Base-by-base conservation (phyloP, 2,329 filamentous ascomycete species). In the Zalaria sp. region DNA sequence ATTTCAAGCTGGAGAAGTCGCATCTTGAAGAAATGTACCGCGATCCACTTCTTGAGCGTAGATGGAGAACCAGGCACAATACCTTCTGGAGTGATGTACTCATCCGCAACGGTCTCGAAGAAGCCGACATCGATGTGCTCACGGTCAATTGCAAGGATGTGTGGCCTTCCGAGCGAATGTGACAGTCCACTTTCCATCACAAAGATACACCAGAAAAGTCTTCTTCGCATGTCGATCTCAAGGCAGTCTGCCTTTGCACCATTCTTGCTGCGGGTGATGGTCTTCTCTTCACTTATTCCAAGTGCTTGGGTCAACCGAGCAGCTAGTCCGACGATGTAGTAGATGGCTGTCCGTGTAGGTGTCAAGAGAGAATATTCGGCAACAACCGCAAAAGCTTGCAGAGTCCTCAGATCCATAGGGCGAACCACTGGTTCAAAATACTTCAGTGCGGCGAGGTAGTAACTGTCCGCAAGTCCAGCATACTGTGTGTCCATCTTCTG, bases 11-110 rank as follows among this genome's bases (percentile, higher is more conserved):
- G 88, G 8, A 88, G 67, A 44, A 93, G 62, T 42, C 86, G 74
- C 85, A 95, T 93, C 56, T 84, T 89, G 66, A 87, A 87, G 53
- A 93, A 91, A 58, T 98, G 89, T 46, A 95, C 87, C 2, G 86
- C 81, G 26, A 93, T 79, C 52, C 84, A 76, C 59, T 98, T 98
- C 56, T 83, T 85, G 50, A 88, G 72, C 32, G 83, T 85, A 2
- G 75, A 71, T 37, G 80, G 81, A 1, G 80, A 83, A 7, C 67
- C 71, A 0, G 79, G 72, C 25, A 77, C 65, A 43, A 95, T 81
- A 3, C 86, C 88, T 29, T 80, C 69, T 2, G 75, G 68, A 1
- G 81, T 88, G 51, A 98, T 95, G 58, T 81, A 81, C 39, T 79
- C 72, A 61, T 98, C 91, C 51, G 86, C 81, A 32, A 86, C 80